These are phyloP conservation scores for Leishmania guyanensis DNA, from an alignment of 208 protist genomes.

Conservation along the genomic window DNA sequence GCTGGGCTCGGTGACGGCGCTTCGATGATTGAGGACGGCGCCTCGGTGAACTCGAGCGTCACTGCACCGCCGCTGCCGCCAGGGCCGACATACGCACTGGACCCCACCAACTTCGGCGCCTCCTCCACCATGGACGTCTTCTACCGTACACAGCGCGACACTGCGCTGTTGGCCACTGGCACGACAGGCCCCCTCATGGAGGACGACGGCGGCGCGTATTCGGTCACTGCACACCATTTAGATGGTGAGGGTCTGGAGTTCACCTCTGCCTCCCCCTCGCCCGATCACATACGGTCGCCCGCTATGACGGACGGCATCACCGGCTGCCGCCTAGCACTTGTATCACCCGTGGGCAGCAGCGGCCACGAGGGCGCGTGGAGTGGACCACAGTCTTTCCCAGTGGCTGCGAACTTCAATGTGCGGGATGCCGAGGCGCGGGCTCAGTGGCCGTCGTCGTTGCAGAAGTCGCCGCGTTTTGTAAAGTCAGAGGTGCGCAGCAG, in stretches of 20 bases:
- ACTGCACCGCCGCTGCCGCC: conserved; percentile 28
- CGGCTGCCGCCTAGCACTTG: neutral
- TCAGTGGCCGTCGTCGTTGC: neutral
- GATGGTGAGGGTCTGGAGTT: neutral
- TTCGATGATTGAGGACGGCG: neutral
- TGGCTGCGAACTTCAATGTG: neutral
- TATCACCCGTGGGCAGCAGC: neutral
- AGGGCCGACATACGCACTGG: conserved; percentile 16
- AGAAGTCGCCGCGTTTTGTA: neutral
- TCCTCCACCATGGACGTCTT: conserved; percentile 31
- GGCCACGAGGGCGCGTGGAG: neutral
- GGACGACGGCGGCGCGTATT: neutral
- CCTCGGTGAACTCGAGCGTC: conserved; percentile 25
- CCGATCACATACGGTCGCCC: neutral
- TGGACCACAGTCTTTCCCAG: neutral
- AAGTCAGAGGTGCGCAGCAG: too few relatives aligned
- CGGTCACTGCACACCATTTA: too few relatives aligned
- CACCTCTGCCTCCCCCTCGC: neutral
- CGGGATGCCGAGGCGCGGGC: neutral
- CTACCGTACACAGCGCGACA: conserved; percentile 6
- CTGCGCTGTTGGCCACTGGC: neutral
- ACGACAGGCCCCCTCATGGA: neutral
- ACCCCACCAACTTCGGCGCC: conserved; percentile 20
- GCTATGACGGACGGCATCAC: neutral
- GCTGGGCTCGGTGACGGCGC: conserved; percentile 8